These are phyloP conservation scores for Gossypium arboreum DNA, from an alignment of 345 rosid species.

Conservation along the genomic window DNA sequence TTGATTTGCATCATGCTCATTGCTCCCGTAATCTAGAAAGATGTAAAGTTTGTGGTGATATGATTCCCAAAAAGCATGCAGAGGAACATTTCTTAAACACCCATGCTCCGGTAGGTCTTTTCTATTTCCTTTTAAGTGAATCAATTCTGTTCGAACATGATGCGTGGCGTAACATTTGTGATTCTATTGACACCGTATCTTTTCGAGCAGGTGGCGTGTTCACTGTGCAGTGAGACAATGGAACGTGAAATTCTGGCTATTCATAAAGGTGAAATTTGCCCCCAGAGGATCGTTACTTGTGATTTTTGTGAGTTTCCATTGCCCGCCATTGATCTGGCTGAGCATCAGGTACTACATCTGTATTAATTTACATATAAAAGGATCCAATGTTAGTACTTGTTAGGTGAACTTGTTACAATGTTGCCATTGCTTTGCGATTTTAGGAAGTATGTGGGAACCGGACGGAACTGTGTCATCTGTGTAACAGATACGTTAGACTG, in stretches of 20 bases:
- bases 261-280: conserved; percentile 85
- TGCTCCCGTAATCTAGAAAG: conserved; percentile 87
- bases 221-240: conserved; percentile 84
- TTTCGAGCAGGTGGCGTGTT: conserved; percentile 73
- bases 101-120: conserved; percentile 82
- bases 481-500: conserved; percentile 77
- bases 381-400: not conserved
- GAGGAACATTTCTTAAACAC: conserved; percentile 83
- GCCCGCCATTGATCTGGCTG: conserved; percentile 86
- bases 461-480: conserved; percentile 83
- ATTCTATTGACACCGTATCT: conserved; percentile 11
- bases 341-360: conserved; percentile 79
- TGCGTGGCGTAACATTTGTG: not conserved
- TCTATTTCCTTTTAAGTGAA: conserved; percentile 5
- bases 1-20: conserved; percentile 85
- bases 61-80: conserved; percentile 82
- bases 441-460: conserved; percentile 99
- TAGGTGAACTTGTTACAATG: conserved; percentile 1
- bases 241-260: conserved; percentile 71
- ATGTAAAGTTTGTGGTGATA: conserved; percentile 92
- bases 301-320: conserved; percentile 95
- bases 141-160: not conserved
- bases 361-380: conserved; percentile 1
- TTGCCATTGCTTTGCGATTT: conserved; percentile 19
- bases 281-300: conserved; percentile 87